These are phyloP conservation scores for Henningerozyma blattae DNA, from an alignment of 805 yeast species.

Conservation along the genomic window DNA sequence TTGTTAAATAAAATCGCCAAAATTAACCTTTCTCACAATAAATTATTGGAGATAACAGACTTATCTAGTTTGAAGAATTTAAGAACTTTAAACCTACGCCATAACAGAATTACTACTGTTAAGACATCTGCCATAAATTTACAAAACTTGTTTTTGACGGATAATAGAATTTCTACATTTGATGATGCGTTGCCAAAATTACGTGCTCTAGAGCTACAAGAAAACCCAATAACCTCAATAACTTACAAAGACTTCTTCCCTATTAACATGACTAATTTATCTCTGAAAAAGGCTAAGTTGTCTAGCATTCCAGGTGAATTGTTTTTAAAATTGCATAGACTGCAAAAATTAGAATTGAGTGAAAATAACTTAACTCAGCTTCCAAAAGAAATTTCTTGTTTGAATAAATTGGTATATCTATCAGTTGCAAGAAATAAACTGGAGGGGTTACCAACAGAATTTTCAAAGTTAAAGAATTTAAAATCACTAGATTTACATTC, in stretches of 20 bases:
- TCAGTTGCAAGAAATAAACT: conserved; percentile 68
- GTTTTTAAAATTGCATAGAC: conserved; percentile 44
- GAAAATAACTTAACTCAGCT: conserved; percentile 69
- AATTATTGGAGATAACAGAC: conserved; percentile 30
- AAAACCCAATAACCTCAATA: conserved; percentile 64
- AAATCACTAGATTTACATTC: conserved; percentile 69
- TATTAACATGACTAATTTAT: conserved; percentile 54
- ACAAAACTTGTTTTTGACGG: conserved; percentile 63
- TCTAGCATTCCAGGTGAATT: conserved; percentile 60
- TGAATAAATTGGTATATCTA: conserved; percentile 49
- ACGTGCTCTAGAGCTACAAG: conserved; percentile 59
- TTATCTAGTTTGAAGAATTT: conserved; percentile 43
- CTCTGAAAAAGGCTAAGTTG: conserved; percentile 71
- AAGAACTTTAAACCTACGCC: conserved; percentile 65
- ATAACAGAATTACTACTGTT: conserved; percentile 42
- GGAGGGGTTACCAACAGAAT: conserved; percentile 52
- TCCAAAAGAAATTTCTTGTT: conserved; percentile 53
- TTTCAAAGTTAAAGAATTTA: conserved; percentile 48
- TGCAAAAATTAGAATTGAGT: conserved; percentile 67
- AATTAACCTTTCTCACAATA: conserved; percentile 66
- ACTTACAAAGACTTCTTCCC: conserved; percentile 33
- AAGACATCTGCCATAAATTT: conserved; percentile 38
- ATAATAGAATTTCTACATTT: conserved; percentile 63
- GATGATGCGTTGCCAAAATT: conserved; percentile 50
- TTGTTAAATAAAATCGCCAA: conserved; percentile 49